A percentile compares a stretch with the other conserved stretches of the same genome.
phyloP scores from a whole-genome alignment of 1,139 yeast species.

The Entelexis sorbosivorans region DNA sequence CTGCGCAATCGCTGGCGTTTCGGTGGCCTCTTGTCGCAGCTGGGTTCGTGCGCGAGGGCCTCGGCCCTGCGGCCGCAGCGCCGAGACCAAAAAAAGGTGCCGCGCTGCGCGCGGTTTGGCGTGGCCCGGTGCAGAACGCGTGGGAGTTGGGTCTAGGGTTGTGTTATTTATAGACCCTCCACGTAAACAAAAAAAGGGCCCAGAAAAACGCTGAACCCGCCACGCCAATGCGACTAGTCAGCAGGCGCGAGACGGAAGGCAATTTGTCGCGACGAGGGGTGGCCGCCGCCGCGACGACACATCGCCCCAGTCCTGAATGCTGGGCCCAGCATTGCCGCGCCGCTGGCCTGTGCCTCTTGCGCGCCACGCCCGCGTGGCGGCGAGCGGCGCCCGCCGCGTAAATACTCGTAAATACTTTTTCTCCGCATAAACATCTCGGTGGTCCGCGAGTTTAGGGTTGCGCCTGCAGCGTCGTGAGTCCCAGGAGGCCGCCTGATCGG shows the following conservation, averaged over 20 bases:
- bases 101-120: neutral
- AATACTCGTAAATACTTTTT: too few relatives aligned
- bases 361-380: too few relatives aligned
- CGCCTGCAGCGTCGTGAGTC: neutral
- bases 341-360: too few relatives aligned
- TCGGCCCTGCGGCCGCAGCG: too few relatives aligned
- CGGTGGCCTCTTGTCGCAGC: too few relatives aligned
- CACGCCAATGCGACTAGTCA: neutral
- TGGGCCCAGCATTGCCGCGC: too few relatives aligned
- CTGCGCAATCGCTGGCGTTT: too few relatives aligned
- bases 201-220: neutral
- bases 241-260: neutral
- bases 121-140: neutral
- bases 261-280: neutral
- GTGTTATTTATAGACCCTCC: conserved; percentile 3
- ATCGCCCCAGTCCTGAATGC: too few relatives aligned
- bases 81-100: neutral
- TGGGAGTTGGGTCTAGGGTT: neutral
- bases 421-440: neutral
- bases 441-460: neutral
- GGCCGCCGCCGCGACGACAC: too few relatives aligned
- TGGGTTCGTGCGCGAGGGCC: too few relatives aligned
- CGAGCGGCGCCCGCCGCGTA: too few relatives aligned
- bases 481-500: neutral
- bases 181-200: conserved; percentile 1